These are phyloP conservation scores for Flueggea neowawraea DNA, from an alignment of 441 rosid species.

Conservation along the genomic window DNA sequence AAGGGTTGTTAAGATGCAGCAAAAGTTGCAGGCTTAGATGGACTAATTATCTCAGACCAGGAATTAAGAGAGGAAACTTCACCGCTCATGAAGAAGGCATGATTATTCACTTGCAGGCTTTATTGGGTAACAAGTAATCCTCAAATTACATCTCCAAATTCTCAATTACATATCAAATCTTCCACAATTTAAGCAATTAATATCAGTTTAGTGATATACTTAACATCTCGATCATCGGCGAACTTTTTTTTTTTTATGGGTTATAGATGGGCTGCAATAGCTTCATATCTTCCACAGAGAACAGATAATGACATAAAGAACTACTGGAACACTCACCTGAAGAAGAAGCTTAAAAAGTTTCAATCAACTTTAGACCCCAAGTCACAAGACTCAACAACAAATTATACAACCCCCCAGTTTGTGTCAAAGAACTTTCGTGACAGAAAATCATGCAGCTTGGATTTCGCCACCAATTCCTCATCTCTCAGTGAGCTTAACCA, in stretches of 20 bases:
- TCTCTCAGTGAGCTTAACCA: slow-evolving; percentile 18
- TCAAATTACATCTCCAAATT: slow-evolving; percentile 14
- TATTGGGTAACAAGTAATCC: slow-evolving; percentile 98
- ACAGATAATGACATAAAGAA: slow-evolving; percentile 97
- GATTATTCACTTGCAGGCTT: slow-evolving; percentile 94
- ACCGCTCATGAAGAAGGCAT: slow-evolving; percentile 96
- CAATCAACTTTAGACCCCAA: slow-evolving; percentile 39
- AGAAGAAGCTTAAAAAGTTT: slow-evolving; percentile 84
- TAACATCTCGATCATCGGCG: too few relatives aligned
- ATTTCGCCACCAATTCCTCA: slow-evolving; percentile 23
- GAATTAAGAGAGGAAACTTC: slow-evolving; percentile 94
- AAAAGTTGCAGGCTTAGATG: slow-evolving; percentile 98
- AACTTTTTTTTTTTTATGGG: neutral
- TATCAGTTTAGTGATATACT: too few relatives aligned
- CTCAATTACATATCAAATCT: neutral
- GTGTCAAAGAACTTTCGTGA: slow-evolving; percentile 20
- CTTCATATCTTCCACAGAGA: slow-evolving; percentile 93
- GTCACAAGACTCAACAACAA: slow-evolving; percentile 21
- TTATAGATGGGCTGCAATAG: slow-evolving; percentile 97
- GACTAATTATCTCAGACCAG: slow-evolving; percentile 97
- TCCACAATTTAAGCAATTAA: too few relatives aligned
- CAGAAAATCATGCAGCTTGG: slow-evolving; percentile 19
- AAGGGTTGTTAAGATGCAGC: slow-evolving; percentile 92
- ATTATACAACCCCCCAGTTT: slow-evolving; percentile 3
- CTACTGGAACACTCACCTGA: slow-evolving; percentile 97